Evolutionary conservation across 352 stramenopile species (phyloP).

Genomic region (Phytopythium ostracodes): DNA sequence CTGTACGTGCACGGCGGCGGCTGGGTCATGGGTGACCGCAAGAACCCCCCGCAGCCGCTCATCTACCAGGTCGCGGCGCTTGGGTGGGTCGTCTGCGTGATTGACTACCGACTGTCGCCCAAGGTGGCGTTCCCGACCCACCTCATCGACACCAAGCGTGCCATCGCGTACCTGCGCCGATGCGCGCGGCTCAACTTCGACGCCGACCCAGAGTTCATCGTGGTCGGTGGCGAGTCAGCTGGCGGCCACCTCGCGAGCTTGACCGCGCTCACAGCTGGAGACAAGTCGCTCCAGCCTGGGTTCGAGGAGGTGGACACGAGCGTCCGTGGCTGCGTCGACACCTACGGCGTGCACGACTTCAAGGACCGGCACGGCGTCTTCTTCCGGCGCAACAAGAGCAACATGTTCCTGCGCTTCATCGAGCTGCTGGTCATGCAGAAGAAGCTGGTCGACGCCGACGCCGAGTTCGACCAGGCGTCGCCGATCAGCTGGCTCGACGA

Average conservation of each 20-base stretch:
- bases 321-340: conserved; percentile 63
- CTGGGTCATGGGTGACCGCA: conserved; percentile 60
- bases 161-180: conserved; percentile 58
- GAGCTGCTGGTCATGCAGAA: conserved; percentile 73
- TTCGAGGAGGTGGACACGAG: conserved; percentile 80
- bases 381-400: conserved; percentile 46
- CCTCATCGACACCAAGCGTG: conserved; percentile 66
- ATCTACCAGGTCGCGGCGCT: conserved; percentile 54
- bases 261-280: conserved; percentile 52
- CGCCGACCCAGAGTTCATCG: conserved; percentile 62
- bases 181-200: conserved; percentile 40
- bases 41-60: conserved; percentile 40
- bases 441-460: conserved; percentile 32
- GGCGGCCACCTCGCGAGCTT: conserved; percentile 69
- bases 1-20: conserved; percentile 79
- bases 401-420: conserved; percentile 61
- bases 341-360: conserved; percentile 76
- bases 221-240: conserved; percentile 63
- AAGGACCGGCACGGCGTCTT: conserved; percentile 65
- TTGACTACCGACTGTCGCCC: conserved; percentile 74
- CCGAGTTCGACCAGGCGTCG: conserved; percentile 55
- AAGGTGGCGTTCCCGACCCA: conserved; percentile 65
- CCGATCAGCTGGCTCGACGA: conserved; percentile 52
- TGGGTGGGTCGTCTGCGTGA: conserved; percentile 70
- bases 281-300: conserved; percentile 66